Percentiles rank a stretch among this genome's conserved stretches.
phyloP scores from a whole-genome alignment of 108 stramenopile species.

The Licmophora abbreviata region DNA sequence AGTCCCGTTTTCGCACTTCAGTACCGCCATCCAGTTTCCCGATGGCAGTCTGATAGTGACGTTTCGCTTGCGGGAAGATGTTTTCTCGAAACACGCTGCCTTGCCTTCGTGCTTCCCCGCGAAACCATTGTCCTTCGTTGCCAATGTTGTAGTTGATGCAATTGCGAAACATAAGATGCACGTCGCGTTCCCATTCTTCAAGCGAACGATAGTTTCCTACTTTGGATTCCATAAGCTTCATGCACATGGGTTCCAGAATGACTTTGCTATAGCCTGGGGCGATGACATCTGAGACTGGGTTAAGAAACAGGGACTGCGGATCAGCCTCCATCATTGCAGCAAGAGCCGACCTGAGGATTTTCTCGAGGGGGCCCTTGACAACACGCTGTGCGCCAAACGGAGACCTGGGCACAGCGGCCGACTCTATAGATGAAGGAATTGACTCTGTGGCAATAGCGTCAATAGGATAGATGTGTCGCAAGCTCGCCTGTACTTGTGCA shows the following conservation, averaged over 20 bases:
- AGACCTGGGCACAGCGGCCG: slow-evolving; percentile 15
- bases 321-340: slow-evolving; percentile 69
- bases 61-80: slow-evolving; percentile 54
- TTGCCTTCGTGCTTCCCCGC: slow-evolving; percentile 71
- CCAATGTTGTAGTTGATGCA: slow-evolving; percentile 80
- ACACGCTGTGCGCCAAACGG: too few species aligned
- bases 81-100: slow-evolving; percentile 64
- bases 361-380: slow-evolving; percentile 55
- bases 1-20: slow-evolving; percentile 9
- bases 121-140: slow-evolving; percentile 69
- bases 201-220: slow-evolving; percentile 51
- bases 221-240: slow-evolving; percentile 69
- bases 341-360: slow-evolving; percentile 59
- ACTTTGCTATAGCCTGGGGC: slow-evolving; percentile 76
- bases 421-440: slow-evolving; percentile 12
- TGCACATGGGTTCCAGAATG: slow-evolving; percentile 78
- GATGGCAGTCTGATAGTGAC: slow-evolving; percentile 39
- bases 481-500: slow-evolving; percentile 49
- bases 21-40: slow-evolving; percentile 20
- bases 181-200: slow-evolving; percentile 65
- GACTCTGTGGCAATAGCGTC: slow-evolving; percentile 12
- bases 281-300: slow-evolving; percentile 85
- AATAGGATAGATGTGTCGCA: slow-evolving; percentile 48
- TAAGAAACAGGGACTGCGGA: slow-evolving; percentile 69
- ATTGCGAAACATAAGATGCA: slow-evolving; percentile 79